Evolutionary conservation across 345 rosid genomes (phyloP), one percentile per base, ranked within the genome.

Genomic region (Gossypium australe): DNA sequence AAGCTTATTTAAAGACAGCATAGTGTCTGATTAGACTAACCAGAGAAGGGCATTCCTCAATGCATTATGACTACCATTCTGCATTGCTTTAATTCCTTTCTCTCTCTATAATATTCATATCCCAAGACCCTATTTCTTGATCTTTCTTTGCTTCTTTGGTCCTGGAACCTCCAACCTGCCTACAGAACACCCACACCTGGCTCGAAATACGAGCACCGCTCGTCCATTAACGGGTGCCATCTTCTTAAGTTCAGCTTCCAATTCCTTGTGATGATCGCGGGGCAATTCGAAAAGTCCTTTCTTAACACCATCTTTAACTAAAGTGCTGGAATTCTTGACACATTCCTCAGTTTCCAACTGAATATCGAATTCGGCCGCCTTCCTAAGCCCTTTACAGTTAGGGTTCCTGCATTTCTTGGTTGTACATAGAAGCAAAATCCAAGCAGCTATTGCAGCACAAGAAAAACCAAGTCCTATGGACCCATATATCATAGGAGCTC

Each of bases 131-230:
- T 91, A 90, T 77, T 85, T 94, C 90, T 88, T 92, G 79, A 88
- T 69, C 92, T 89, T 92, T 84, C 89, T 89, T 16, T 62, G 87
- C 92, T 85, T 92, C 93, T 82, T 90, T 20, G 87, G 87, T 13
- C 98, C 97, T 0, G 89, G 92, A 72, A 89, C 97, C 84, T 90
- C 97, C 87, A 94, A 83, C 82, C 97, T 90, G 80, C 97, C 94
- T 69, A 92, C 84, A 34, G 88, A 82, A 67, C 94, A 87, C 2
- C 92, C 93, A 57, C 97, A 91, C 71, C 87, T 87, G 2, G 89
- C 90, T 55, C 92, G 84, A 66, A 86, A 89, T 78, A 89, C 77
- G 1, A 91, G 89, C 76, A 91, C 97, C 0, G 92, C 97, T 27
- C 92, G 77, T 0, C 97, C 93, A 76, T 91, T 91, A 6, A 86